A percentile compares a stretch with the other conserved stretches of the same genome.
These are phyloP conservation scores for Neofusicoccum sp. DNA, from an alignment of 2,329 filamentous ascomycete genomes.

Conservation along the genomic window DNA sequence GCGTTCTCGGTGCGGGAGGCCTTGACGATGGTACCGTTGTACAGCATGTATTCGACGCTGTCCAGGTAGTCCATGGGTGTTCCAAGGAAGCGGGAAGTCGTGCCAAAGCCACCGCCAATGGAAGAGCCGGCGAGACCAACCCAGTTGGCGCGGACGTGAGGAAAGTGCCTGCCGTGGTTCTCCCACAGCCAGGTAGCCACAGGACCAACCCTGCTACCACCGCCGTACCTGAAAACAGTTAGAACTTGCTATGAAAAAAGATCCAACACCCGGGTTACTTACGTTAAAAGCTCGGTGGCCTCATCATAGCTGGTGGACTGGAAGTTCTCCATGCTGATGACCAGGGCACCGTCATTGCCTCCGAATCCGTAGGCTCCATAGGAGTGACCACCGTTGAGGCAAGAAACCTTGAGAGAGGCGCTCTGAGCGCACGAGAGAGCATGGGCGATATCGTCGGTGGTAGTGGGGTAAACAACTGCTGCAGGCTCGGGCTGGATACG, in stretches of 20 bases:
- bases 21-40: conserved; percentile 4
- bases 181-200: conserved; percentile 23
- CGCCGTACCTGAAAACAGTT: conserved; percentile 20
- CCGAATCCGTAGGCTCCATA: conserved; percentile 23
- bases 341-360: conserved; percentile 19
- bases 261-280: conserved; percentile 16
- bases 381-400: conserved; percentile 23
- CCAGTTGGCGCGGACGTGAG: conserved; percentile 22
- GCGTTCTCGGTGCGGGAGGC: conserved; percentile 19
- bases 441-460: conserved; percentile 18
- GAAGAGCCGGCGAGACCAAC: conserved; percentile 23
- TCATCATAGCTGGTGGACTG: conserved; percentile 20
- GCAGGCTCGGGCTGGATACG: conserved; percentile 23
- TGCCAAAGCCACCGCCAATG: conserved; percentile 23
- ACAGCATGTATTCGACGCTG: conserved; percentile 19
- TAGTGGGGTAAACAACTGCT: conserved; percentile 17
- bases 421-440: conserved; percentile 22
- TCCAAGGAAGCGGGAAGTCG: conserved; percentile 23
- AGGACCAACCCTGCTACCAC: conserved; percentile 22
- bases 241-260: conserved; percentile 15
- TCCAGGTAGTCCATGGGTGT: conserved; percentile 23
- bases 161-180: conserved; percentile 24
- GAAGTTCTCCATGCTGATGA: conserved; percentile 23
- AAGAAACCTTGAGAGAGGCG: conserved; percentile 19
- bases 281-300: conserved; percentile 21